phyloP scores from a whole-genome alignment of 352 stramenopile species.

The Thalassiosira mediterranea region DNA sequence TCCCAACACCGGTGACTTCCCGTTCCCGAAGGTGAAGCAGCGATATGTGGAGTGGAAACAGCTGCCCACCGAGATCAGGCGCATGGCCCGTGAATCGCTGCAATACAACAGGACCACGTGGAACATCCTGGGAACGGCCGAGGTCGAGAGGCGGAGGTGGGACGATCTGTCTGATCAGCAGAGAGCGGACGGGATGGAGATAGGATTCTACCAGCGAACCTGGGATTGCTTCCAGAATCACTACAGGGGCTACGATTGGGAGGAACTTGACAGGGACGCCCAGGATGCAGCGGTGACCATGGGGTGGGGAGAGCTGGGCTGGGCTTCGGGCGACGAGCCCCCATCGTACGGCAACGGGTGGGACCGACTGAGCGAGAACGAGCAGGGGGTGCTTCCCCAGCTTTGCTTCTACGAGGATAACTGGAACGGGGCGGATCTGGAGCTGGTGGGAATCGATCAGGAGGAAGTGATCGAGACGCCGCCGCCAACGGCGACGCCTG shows the following conservation, averaged over 20 bases:
- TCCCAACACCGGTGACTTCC: slow-evolving; percentile 30
- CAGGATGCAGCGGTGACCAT: slow-evolving; percentile 10
- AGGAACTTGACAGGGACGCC: slow-evolving; percentile 5
- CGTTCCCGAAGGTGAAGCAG: slow-evolving; percentile 29
- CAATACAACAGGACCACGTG: slow-evolving; percentile 31
- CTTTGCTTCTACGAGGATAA: too few species aligned
- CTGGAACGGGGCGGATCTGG: too few species aligned
- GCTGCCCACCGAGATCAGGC: slow-evolving; percentile 17
- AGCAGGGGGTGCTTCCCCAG: too few species aligned
- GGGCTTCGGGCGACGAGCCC: too few species aligned
- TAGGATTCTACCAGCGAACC: slow-evolving; percentile 40
- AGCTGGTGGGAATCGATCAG: too few species aligned
- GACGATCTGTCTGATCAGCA: slow-evolving; percentile 28
- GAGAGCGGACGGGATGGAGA: slow-evolving; percentile 16
- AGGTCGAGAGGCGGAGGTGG: slow-evolving; percentile 35
- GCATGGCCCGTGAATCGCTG: slow-evolving; percentile 23
- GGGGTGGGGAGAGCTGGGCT: slow-evolving; percentile 24
- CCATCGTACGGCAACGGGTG: too few species aligned
- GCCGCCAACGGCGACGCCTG: too few species aligned
- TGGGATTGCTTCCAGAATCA: slow-evolving; percentile 60
- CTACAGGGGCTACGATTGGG: slow-evolving; percentile 25
- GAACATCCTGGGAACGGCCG: slow-evolving; percentile 28
- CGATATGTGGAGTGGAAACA: slow-evolving; percentile 37
- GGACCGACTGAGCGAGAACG: too few species aligned
- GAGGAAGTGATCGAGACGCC: too few species aligned